A percentile compares a stretch with the other conserved stretches of the same genome.
phyloP scores from a whole-genome alignment of 2,329 filamentous ascomycete genomes.

The Penicillium janthinellum region DNA sequence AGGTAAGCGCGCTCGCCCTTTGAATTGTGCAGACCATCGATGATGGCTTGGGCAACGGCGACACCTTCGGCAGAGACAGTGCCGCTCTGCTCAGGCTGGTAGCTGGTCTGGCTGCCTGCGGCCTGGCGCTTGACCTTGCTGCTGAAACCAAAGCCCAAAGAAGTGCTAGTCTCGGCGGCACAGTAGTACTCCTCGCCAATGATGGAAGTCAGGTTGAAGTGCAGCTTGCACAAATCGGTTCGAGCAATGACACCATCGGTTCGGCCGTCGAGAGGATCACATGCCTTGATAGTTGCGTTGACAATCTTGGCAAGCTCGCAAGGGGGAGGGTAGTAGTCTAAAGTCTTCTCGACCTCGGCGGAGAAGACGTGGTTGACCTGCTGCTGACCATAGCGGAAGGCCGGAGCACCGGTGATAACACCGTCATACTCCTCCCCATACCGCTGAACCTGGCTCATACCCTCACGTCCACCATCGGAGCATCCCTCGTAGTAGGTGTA shows the following conservation, averaged over 20 bases:
- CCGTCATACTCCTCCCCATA: constrained; percentile 53
- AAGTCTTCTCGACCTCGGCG: constrained; percentile 42
- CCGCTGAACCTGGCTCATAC: constrained; percentile 56
- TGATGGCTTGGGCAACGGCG: constrained; percentile 39
- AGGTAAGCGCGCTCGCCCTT: constrained; percentile 47
- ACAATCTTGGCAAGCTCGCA: constrained; percentile 42
- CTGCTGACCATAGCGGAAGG: constrained; percentile 49
- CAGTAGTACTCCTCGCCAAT: constrained; percentile 53
- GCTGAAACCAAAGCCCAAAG: constrained; percentile 33
- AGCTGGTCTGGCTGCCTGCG: constrained; percentile 21
- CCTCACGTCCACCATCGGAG: constrained; percentile 58
- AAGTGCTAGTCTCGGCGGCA: constrained; percentile 34
- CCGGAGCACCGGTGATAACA: constrained; percentile 50
- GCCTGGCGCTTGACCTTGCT: constrained; percentile 24
- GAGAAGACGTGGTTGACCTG: constrained; percentile 48
- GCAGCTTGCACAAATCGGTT: constrained; percentile 51
- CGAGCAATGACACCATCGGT: constrained; percentile 57
- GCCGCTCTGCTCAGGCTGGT: constrained; percentile 35
- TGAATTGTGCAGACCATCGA: constrained; percentile 45
- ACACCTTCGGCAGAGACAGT: constrained; percentile 32
- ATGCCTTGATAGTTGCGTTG: constrained; percentile 57
- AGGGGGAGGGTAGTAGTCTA: constrained; percentile 47
- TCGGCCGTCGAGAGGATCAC: constrained; percentile 58
- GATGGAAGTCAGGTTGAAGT: constrained; percentile 50
- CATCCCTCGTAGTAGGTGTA: constrained; percentile 58